Evolutionary conservation across 164 flowering plant species (phyloP).

Genomic region (Amborella trichopoda): DNA sequence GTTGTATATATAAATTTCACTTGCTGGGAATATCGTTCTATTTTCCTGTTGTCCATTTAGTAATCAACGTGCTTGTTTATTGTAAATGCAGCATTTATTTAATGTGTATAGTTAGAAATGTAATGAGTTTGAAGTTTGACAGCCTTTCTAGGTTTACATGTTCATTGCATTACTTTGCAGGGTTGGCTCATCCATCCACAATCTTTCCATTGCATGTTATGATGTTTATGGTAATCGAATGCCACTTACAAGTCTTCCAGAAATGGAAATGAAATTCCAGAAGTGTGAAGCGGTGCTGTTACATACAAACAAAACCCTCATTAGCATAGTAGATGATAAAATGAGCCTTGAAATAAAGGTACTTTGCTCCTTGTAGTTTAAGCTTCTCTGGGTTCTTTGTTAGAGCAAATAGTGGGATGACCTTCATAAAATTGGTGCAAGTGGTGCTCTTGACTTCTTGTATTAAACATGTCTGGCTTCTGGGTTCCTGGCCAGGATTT

Average conservation of each 20-base stretch:
- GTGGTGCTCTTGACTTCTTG: no score
- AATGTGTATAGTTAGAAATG: no score
- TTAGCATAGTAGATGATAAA: conserved; percentile 20
- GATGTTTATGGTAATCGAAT: conserved; percentile 39
- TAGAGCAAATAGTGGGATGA: not conserved
- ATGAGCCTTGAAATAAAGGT: conserved; percentile 38
- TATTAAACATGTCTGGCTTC: not conserved
- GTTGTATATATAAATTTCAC: no score
- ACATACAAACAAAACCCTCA: conserved; percentile 9
- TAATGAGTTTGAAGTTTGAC: no score
- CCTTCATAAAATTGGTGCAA: no score
- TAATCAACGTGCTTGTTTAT: no score
- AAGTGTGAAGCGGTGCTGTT: not conserved
- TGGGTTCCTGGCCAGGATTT: conserved; percentile 21
- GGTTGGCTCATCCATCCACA: conserved; percentile 34
- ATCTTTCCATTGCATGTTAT: conserved; percentile 27
- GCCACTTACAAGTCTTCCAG: conserved; percentile 28
- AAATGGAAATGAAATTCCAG: conserved; percentile 17
- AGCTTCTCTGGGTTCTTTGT: not conserved
- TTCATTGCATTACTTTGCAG: conserved; percentile 17
- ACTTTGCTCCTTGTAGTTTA: no score
- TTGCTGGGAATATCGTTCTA: no score
- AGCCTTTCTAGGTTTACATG: not conserved
- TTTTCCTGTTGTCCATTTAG: no score
- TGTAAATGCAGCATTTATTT: no score